Base-by-base conservation (phyloP, 805 yeast genomes). In the Maudiozyma saulgeensis region DNA sequence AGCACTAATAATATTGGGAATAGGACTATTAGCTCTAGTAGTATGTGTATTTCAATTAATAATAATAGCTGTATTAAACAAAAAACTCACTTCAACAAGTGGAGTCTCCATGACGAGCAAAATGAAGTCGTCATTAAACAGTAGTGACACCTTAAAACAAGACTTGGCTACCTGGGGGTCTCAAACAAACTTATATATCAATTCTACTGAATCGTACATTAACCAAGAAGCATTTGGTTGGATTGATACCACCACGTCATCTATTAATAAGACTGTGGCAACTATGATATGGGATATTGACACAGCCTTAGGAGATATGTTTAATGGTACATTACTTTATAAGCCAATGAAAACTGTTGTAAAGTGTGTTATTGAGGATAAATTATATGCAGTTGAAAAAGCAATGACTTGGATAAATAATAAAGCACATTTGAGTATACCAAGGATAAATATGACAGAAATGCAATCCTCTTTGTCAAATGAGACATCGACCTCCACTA, bases 351-450 rank as follows among this genome's bases (percentile, higher is more conserved):
- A 75, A 28, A 74, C 82, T 0, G 79, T 88, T 0, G 84, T 90
- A 4, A 80, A 82, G 32, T 91, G 99, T 68, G 78, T 87, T 2
- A 71, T 93, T 38, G 91, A 87, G 16, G 72, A 83, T 45, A 93
- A 91, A 58, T 63, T 91, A 6, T 72, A 72, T 13, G 72, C 75
- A 21, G 70, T 88, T 2, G 85, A 85, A 53, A 61, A 76, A 31
- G 98, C 95, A 0, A 66, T 90, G 48, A 76, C 81, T 1, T 93
- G 97, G 97, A 68, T 89, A 1, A 72, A 82, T 56, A 69, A 82
- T 35, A 71, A 85, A 53, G 72, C 89, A 2, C 71, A 78, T 15
- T 66, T 89, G 2, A 54, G 68, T 0, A 60, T 87, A 1, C 95
- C 95, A 0, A 56, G 71, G 41, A 64, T 82, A 15, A 70, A 69